phyloP scores from a whole-genome alignment of 225 moss, liverwort and hornwort species.

The Pseudoscleropodium purum region DNA sequence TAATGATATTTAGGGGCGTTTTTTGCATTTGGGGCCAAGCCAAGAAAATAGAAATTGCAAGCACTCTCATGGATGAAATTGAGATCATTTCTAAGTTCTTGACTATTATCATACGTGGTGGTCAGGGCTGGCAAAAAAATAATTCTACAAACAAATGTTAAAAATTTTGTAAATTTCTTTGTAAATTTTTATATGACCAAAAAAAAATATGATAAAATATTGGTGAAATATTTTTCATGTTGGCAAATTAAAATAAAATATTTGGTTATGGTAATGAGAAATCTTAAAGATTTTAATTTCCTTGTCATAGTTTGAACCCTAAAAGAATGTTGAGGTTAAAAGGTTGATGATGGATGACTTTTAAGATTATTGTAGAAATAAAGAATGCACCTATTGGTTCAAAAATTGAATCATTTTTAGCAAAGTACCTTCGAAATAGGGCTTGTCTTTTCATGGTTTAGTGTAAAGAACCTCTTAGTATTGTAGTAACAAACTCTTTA shows the following conservation, averaged over 20 bases:
- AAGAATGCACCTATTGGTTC: not conserved
- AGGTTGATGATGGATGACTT: not conserved
- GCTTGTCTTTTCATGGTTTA: not conserved
- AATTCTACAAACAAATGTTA: not conserved
- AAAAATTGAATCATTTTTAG: not conserved
- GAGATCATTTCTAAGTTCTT: not conserved
- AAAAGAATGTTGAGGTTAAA: no score
- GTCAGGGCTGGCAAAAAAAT: not conserved
- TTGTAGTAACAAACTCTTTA: not conserved
- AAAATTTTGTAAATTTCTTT: not conserved
- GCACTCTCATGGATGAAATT: not conserved
- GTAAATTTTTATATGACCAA: accelerated
- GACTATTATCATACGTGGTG: accelerated
- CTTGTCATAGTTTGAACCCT: no score
- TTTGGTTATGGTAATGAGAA: accelerated
- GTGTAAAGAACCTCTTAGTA: not conserved
- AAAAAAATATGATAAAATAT: accelerated
- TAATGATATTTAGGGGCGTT: not conserved
- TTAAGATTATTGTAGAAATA: not conserved
- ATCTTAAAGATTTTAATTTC: not conserved
- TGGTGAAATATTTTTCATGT: no score
- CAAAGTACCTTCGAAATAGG: not conserved
- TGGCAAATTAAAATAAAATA: accelerated
- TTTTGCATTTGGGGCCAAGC: not conserved
- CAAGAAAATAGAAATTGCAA: not conserved